Conservation (phyloP, 139 green algal species). For the Chlamydomonas sp. region DNA sequence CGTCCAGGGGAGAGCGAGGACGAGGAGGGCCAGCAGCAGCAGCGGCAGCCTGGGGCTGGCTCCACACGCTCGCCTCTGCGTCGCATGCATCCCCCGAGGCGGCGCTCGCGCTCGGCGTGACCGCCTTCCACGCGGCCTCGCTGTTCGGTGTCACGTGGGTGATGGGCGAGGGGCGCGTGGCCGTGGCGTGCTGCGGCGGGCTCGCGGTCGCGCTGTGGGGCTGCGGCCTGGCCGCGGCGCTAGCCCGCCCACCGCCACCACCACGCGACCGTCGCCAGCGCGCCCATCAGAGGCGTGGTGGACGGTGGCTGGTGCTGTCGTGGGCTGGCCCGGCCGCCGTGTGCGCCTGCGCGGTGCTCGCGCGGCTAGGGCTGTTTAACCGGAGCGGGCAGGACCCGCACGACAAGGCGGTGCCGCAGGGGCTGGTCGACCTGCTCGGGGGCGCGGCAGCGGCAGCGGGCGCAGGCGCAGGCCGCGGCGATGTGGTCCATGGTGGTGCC, state of each 20-base stretch:
- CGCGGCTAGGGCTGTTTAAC: conserved; percentile 35
- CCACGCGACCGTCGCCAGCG: background rate
- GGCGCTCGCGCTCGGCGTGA: background rate
- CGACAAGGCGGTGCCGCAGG: conserved; percentile 31
- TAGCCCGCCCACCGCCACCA: background rate
- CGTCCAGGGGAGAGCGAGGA: too few species aligned
- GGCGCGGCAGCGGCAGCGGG: background rate
- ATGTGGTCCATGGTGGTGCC: conserved; percentile 2
- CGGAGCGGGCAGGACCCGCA: conserved; percentile 38
- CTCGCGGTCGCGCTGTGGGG: conserved; percentile 20
- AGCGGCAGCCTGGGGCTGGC: too few species aligned
- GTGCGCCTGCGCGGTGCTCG: background rate
- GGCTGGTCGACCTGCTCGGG: conserved; percentile 17
- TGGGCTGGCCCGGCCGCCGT: background rate
- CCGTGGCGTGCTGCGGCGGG: conserved; percentile 33
- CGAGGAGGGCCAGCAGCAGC: too few species aligned
- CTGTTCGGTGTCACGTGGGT: conserved; percentile 53
- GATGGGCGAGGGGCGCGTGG: conserved; percentile 47
- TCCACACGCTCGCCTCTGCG: background rate
- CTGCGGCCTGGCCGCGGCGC: background rate
- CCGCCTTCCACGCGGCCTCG: conserved; percentile 26
- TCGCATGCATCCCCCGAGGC: background rate
- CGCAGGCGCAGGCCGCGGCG: background rate
- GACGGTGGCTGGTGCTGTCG: background rate
- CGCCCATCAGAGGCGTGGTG: background rate